phyloP scores from a whole-genome alignment of 805 yeast genomes.

The Sugiyamaella marilandica region DNA sequence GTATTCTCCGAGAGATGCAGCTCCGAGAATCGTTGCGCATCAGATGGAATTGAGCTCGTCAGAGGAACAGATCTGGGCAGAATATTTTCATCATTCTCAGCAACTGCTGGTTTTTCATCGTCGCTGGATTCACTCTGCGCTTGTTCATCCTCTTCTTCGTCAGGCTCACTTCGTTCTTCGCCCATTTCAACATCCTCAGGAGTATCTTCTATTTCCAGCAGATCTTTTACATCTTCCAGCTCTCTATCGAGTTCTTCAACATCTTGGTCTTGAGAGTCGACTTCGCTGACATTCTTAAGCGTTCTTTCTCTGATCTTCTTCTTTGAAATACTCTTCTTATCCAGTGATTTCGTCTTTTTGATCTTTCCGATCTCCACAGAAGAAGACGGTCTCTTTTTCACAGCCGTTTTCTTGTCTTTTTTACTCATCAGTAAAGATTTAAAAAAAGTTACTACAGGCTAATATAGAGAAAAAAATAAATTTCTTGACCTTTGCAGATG shows the following conservation, averaged over 20 bases:
- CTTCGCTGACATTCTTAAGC: slow-evolving; percentile 9
- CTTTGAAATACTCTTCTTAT: background rate
- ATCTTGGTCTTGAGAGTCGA: slow-evolving; percentile 13
- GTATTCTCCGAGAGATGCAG: slow-evolving; percentile 78
- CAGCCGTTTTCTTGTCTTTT: background rate
- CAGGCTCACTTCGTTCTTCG: slow-evolving; percentile 25
- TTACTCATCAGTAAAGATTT: background rate
- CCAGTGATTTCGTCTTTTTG: slow-evolving; percentile 1
- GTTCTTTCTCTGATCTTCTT: slow-evolving; percentile 5
- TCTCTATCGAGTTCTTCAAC: slow-evolving; percentile 24
- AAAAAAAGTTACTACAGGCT: background rate
- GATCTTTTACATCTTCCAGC: slow-evolving; percentile 20
- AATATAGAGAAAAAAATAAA: background rate
- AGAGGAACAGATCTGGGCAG: background rate
- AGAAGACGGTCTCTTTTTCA: background rate
- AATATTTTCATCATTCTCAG: background rate
- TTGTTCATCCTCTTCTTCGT: slow-evolving; percentile 26
- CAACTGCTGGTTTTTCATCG: slow-evolving; percentile 13
- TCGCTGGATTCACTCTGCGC: slow-evolving; percentile 27
- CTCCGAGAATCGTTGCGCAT: slow-evolving; percentile 37
- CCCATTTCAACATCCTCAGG: slow-evolving; percentile 20
- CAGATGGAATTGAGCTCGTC: background rate
- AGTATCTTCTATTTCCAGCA: slow-evolving; percentile 24
- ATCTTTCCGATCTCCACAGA: background rate
- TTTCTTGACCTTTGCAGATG: background rate